phyloP scores from a whole-genome alignment of 768 basidiomycete species.

The Pulveroboletus sp. region DNA sequence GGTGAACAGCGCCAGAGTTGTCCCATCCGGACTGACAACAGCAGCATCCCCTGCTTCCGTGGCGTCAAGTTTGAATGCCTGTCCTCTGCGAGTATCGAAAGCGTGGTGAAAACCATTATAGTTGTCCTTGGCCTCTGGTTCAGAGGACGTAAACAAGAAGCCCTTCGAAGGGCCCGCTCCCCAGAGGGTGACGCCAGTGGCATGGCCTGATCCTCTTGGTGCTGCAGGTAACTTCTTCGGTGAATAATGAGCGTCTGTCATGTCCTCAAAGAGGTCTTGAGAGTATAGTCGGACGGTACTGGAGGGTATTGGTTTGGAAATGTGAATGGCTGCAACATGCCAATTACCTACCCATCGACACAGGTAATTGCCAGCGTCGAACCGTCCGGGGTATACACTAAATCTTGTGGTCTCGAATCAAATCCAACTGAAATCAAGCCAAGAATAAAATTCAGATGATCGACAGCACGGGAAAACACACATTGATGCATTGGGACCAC shows the following conservation, averaged over 20 bases:
- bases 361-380: constrained; percentile 37
- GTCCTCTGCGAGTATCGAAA: constrained; percentile 38
- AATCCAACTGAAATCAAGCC: constrained; percentile 17
- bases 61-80: constrained; percentile 38
- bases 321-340: neutral
- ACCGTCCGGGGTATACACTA: constrained; percentile 42
- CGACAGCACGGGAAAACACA: constrained; percentile 9
- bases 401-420: constrained; percentile 36
- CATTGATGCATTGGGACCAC: constrained; percentile 12
- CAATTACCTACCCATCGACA: constrained; percentile 25
- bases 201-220: constrained; percentile 20
- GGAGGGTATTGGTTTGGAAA: neutral
- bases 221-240: constrained; percentile 15
- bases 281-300: constrained; percentile 24
- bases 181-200: constrained; percentile 51
- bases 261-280: constrained; percentile 23
- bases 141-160: constrained; percentile 54
- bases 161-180: constrained; percentile 39
- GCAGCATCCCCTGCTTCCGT: constrained; percentile 53
- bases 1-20: constrained; percentile 33
- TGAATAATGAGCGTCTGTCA: constrained; percentile 11
- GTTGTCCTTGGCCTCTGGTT: constrained; percentile 30
- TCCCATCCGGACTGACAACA: constrained; percentile 42
- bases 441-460: constrained; percentile 5
- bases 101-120: constrained; percentile 46